Percentiles rank a stretch among this genome's conserved stretches.
Evolutionary conservation across 2,329 filamentous ascomycete genomes (phyloP).

Genomic region (Ophiostoma fasciatum): DNA sequence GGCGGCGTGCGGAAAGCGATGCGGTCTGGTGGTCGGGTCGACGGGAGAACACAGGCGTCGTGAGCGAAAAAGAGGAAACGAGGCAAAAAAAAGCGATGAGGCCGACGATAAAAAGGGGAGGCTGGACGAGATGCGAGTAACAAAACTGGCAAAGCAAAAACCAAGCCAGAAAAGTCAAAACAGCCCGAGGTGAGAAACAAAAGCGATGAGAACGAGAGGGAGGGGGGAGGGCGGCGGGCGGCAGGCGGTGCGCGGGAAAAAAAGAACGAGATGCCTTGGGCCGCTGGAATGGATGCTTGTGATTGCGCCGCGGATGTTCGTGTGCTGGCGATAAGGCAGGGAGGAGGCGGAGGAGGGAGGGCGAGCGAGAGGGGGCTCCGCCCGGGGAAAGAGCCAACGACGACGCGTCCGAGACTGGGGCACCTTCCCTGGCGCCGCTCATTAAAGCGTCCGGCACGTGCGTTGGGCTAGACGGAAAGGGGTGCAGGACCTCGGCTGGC

Average conservation of each 20-base stretch:
- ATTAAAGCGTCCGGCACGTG: background rate
- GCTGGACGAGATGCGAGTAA: no score
- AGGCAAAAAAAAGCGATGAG: no score
- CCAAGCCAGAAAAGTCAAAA: no score
- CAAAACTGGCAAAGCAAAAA: background rate
- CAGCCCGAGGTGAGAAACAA: no score
- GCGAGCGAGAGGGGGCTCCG: background rate
- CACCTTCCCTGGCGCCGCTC: no score
- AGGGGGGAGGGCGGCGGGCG: background rate
- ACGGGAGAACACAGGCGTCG: no score
- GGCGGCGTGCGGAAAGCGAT: background rate
- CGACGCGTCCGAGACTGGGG: no score
- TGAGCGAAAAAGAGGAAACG: no score
- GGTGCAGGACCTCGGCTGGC: slow-evolving; percentile 4
- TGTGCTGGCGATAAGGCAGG: slow-evolving; percentile 1
- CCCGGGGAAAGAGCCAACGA: no score
- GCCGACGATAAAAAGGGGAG: no score
- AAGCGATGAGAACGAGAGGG: background rate
- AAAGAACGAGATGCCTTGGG: background rate
- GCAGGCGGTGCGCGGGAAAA: no score
- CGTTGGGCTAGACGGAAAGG: background rate
- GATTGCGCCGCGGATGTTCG: background rate
- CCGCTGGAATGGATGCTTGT: no score
- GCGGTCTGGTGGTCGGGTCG: background rate
- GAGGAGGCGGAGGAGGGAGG: background rate